Evolutionary conservation across 208 protist genomes (phyloP), one percentile per base, ranked within the genome.

Genomic region (Leishmania tropica): DNA sequence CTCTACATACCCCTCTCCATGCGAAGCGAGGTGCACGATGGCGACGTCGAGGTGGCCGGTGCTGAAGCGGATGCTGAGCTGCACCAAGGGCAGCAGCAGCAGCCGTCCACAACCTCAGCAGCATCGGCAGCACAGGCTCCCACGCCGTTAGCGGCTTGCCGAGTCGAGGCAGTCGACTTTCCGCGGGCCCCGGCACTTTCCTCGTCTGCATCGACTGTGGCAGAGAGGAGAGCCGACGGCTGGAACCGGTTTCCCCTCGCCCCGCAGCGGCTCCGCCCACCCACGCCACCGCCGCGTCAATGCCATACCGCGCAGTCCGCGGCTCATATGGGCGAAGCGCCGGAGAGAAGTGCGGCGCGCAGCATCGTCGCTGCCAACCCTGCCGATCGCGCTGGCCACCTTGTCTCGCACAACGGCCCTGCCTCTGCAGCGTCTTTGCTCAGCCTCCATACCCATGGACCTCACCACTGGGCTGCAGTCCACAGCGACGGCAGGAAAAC

Each of bases 241-340:
- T 3, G 11, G 70, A 24, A 6, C 45, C 45, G 5, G 45, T 21
- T 0, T 31, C 13, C 72, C 72, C 5, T 19, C 37, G 21, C 75
- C 53, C 53, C 56, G 56, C 75, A 28, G 35, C 56, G 11, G 56
- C 68, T 74, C 7, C 78, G 56, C 17, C 78, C 83, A 53, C 83
- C 83, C 47, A 83, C 78, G 75, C 83, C 83, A 40, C 83, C 83
- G 37, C 83, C 83, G 31, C 84, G 81, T 2, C 76, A 56, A 65
- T 81, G 81, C 68, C 48, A 84, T 65, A 19, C 28, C 75, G 48
- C 56, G 21, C 48, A 84, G 54, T 6, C 37, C 68, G 58, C 56
- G 21, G 15, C 31, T 7, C 28, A 45, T 54, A 17, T 70, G 40
- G 62, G 13, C 17, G 45, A 31, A 42, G 31, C 31, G 24, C 62